Evolutionary conservation across 805 yeast species (phyloP).

Genomic region (Candida ponderosae): DNA sequence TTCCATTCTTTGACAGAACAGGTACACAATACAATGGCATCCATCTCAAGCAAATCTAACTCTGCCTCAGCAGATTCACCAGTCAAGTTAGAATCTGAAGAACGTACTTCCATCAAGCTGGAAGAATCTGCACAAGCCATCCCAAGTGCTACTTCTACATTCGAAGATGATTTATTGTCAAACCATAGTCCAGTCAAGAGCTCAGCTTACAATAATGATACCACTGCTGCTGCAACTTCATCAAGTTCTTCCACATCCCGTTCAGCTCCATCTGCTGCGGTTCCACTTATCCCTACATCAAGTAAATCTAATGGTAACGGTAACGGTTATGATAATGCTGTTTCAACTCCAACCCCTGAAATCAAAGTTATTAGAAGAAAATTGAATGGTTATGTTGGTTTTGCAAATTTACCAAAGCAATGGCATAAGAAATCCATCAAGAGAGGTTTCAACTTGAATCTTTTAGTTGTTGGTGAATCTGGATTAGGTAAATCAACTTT

Average conservation of each 20-base stretch:
- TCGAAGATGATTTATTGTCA: too few relatives aligned
- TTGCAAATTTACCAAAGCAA: slow-evolving; percentile 95
- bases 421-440: slow-evolving; percentile 94
- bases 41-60: neutral
- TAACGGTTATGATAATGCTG: neutral
- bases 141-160: too few relatives aligned
- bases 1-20: too few relatives aligned
- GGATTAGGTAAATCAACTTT: slow-evolving; percentile 93
- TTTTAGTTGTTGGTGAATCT: slow-evolving; percentile 85
- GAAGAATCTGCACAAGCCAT: too few relatives aligned
- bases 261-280: neutral
- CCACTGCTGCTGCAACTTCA: too few relatives aligned
- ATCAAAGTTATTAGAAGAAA: slow-evolving; percentile 69
- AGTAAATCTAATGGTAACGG: neutral
- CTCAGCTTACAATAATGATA: too few relatives aligned
- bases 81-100: neutral
- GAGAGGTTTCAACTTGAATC: slow-evolving; percentile 82
- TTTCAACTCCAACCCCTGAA: slow-evolving; percentile 24
- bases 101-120: neutral
- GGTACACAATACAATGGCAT: too few relatives aligned
- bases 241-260: too few relatives aligned
- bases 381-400: slow-evolving; percentile 89
- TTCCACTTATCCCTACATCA: neutral
- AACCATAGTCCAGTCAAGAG: too few relatives aligned
- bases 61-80: neutral